Conservation (phyloP, 768 basidiomycete species). For the Pulveroboletus sp. region DNA sequence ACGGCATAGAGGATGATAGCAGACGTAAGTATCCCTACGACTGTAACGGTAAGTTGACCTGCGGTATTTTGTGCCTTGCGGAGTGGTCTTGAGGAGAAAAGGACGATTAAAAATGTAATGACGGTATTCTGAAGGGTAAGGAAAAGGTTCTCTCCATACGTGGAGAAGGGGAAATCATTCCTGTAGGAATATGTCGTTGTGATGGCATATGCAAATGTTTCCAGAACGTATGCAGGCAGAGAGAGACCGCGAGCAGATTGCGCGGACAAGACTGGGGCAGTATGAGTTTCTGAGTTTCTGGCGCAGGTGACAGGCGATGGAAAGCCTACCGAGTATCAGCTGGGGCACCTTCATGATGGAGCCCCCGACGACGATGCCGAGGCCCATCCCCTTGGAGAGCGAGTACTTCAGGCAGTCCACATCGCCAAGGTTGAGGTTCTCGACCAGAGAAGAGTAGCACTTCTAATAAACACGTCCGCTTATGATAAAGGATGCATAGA, state of each 20-base stretch:
- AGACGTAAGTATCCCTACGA: conserved; percentile 31
- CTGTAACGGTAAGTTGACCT: conserved; percentile 30
- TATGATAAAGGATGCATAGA: neutral
- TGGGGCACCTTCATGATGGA: conserved; percentile 97
- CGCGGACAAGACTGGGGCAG: conserved; percentile 54
- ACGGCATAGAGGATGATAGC: conserved; percentile 43
- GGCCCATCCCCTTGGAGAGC: conserved; percentile 85
- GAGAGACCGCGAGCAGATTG: conserved; percentile 85
- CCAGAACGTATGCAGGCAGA: conserved; percentile 80
- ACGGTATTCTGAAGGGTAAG: conserved; percentile 82
- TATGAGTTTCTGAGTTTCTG: conserved; percentile 3
- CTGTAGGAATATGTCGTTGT: conserved; percentile 83
- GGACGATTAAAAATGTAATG: conserved; percentile 85
- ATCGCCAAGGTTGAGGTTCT: conserved; percentile 75
- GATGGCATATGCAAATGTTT: conserved; percentile 88
- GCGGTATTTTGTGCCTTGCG: conserved; percentile 24
- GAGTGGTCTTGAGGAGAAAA: conserved; percentile 42
- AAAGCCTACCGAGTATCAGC: conserved; percentile 66
- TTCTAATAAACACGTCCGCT: conserved; percentile 44
- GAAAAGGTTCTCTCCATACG: conserved; percentile 97
- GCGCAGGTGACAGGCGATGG: neutral
- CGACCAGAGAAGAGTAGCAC: conserved; percentile 87
- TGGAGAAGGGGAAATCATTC: conserved; percentile 88
- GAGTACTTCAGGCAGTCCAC: conserved; percentile 86
- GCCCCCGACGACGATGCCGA: conserved; percentile 90